Evolutionary conservation across 208 protist species (phyloP), one percentile per base, ranked within the genome.

Genomic region (Leptomonas pyrrhocoris): DNA sequence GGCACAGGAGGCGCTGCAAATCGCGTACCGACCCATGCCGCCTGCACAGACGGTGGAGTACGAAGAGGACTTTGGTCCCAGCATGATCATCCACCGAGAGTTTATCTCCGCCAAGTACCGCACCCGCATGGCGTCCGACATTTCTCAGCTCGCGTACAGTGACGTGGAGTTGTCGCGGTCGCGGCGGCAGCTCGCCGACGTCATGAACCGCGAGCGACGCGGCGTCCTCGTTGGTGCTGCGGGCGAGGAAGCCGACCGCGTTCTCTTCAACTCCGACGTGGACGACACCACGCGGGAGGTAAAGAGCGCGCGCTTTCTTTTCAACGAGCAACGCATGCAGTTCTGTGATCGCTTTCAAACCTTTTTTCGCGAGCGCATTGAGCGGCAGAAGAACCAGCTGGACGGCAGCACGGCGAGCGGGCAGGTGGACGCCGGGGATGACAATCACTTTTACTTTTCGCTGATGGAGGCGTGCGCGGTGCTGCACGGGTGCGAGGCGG

Each of bases 381-480:
- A 80, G 54, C 67, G 69, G 4, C 27, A 62, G 4, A 42, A 34
- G 12, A 25, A 9, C 0, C 36, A 28, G 21, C 28, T 38, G 9
- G 9, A 7, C 55, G 27, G 53, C 43, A 56, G 38, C 36, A 43
- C 1, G 42, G 49, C 31, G 42, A 60, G 9, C 42, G 46, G 15
- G 19, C 30, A 34, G 21, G 51, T 42, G 7, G 64, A 68, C 18
- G 40, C 27, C 27, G 74, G 46, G 13, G 78, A 76, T 28, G 80
- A 92, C 51, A 48, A 27, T 9, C 86, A 93, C 50, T 67, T 78
- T 51, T 84, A 91, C 66, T 95, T 95, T 67, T 95, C 90, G 25
- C 65, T 96, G 18, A 94, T 94, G 91, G 88, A 96, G 77, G 91
- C 88, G 38, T 94, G 91, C 74, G 91, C 91, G 7, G 68, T 96